Percentiles rank a stretch among this genome's conserved stretches.
phyloP scores from a whole-genome alignment of 208 protist genomes.

The Trypanosoma lewisi region DNA sequence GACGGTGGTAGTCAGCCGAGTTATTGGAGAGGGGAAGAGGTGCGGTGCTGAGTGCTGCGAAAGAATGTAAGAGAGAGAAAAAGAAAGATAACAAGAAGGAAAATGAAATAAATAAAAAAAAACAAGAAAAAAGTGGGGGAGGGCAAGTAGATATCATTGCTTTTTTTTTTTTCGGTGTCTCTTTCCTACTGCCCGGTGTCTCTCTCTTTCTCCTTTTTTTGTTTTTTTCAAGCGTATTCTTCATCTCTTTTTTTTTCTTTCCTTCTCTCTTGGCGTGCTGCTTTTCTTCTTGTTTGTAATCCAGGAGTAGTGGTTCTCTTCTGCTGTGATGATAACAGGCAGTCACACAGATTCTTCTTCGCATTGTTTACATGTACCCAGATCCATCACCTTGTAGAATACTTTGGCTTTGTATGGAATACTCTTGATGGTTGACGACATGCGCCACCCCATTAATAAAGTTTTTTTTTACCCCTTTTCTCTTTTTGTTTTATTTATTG shows the following conservation, averaged over 20 bases:
- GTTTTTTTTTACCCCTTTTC: slow-evolving; percentile 13
- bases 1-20: neutral
- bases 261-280: neutral
- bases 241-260: slow-evolving; percentile 4
- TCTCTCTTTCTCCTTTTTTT: neutral
- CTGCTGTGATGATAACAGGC: neutral
- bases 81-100: slow-evolving; percentile 14
- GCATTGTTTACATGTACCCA: too few species aligned
- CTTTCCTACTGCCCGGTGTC: too few species aligned
- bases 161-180: too few species aligned
- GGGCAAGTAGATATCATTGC: too few species aligned
- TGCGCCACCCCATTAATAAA: neutral
- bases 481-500: slow-evolving; percentile 10
- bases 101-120: too few species aligned
- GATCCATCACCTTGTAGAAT: too few species aligned
- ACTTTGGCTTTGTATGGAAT: neutral
- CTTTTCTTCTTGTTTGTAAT: slow-evolving; percentile 15
- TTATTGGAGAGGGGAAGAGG: neutral
- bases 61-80: neutral
- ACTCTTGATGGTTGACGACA: neutral
- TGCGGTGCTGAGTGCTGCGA: neutral
- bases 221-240: neutral
- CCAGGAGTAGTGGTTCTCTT: neutral
- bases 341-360: neutral
- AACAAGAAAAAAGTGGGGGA: too few species aligned